A percentile compares a stretch with the other conserved stretches of the same genome.
phyloP scores from a whole-genome alignment of 345 rosid genomes.

The Gossypium thurberi region DNA sequence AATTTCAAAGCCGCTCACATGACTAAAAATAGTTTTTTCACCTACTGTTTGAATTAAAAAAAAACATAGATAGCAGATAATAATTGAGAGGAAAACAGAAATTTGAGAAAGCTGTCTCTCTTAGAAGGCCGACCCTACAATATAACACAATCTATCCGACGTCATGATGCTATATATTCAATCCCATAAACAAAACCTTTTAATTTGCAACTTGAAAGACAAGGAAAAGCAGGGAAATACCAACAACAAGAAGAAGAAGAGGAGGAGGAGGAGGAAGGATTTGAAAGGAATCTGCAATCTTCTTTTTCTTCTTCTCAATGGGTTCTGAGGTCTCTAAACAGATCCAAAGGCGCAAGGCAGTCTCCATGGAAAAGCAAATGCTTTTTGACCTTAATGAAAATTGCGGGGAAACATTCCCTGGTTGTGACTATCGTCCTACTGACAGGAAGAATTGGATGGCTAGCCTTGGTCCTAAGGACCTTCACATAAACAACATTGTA shows the following conservation, averaged over 20 bases:
- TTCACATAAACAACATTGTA: slow-evolving; percentile 63
- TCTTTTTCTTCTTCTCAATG: slow-evolving; percentile 30
- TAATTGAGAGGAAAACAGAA: neutral
- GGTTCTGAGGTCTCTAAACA: slow-evolving; percentile 65
- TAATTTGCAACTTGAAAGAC: neutral
- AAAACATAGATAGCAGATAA: neutral
- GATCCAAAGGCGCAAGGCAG: slow-evolving; percentile 38
- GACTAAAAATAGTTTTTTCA: slow-evolving; percentile 1
- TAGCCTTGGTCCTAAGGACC: slow-evolving; percentile 40
- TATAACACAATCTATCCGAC: slow-evolving; percentile 2
- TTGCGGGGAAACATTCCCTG: slow-evolving; percentile 51
- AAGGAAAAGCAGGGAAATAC: neutral
- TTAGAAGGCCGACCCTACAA: neutral
- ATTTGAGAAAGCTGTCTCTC: neutral
- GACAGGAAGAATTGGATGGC: slow-evolving; percentile 77
- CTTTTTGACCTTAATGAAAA: slow-evolving; percentile 39
- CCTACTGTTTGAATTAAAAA: slow-evolving; percentile 4
- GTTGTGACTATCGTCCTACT: slow-evolving; percentile 46
- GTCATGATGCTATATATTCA: slow-evolving; percentile 13
- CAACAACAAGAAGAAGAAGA: neutral
- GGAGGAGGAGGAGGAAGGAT: neutral
- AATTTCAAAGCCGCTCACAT: neutral
- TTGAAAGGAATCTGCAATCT: neutral
- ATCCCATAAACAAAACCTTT: neutral
- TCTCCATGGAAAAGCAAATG: slow-evolving; percentile 43